Evolutionary conservation across 1,284 basidiomycete genomes (phyloP), one percentile per base, ranked within the genome.

Genomic region (Apiotrichum gamsii): DNA sequence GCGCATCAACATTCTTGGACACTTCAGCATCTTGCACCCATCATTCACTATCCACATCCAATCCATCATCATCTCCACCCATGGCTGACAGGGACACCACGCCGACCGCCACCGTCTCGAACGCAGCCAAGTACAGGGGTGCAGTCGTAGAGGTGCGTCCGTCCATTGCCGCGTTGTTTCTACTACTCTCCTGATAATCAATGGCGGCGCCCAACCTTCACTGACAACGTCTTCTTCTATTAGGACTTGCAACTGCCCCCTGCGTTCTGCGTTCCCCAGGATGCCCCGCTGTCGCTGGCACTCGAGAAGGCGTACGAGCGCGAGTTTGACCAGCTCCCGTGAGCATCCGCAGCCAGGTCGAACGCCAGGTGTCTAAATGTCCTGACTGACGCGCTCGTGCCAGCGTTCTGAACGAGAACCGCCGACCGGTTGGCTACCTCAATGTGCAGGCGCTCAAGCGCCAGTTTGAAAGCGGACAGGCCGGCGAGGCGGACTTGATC

Each of bases 281-380:
- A 77, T 51, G 87, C 87, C 58, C 77, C 79, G 18, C 82, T 90
- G 47, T 78, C 78, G 9, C 76, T 79, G 24, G 89, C 87, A 2
- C 80, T 91, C 34, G 86, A 88, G 59, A 78, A 85, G 28, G 89
- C 89, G 0, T 91, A 90, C 61, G 89, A 91, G 58, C 80, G 87
- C 35, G 89, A 91, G 65, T 91, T 90, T 70, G 89, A 89, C 21
- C 82, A 90, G 61, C 84, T 91, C 48, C 89, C 89, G 88, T 91
- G 59, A 63, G 76, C 72, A 23, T 30, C 13, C 20, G 24, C 6
- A 20, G 10, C 4, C 13, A 20, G n/a, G n/a, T 32, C 15, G 19
- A n/a, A 2, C 2, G 38, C 16, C 2, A 29, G 24, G 24, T 9
- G 39, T 10, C 35, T n/a, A n/a, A n/a, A n/a, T n/a, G n/a, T n/a